Base-by-base conservation (phyloP, 108 stramenopile genomes). In the Ochromonas danica region DNA sequence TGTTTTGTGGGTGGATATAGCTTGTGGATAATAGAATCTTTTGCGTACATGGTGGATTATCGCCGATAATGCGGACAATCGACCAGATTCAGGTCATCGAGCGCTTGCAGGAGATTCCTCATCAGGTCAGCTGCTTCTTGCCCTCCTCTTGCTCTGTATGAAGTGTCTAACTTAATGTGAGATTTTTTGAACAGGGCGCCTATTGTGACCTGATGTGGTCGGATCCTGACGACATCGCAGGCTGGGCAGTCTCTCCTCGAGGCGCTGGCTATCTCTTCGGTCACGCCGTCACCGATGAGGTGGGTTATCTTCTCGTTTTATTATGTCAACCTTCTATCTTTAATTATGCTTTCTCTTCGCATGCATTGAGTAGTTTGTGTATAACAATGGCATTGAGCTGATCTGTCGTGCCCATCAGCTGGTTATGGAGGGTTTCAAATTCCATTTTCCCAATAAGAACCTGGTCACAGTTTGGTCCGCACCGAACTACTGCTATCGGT, bases 131-230 rank as follows among this genome's bases (percentile, higher is more conserved):
- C n/a, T 62, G 35, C 25, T 38, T 2, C 45, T 6, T 1, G 45
- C 17, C 27, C 1, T n/a, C 45, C 71, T 1, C 71, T 38, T 40
- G 35, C 62, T 60, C 77, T 28, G 35, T 35, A 3, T 22, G n/a
- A 83, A 79, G 94, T 96, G 0, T 95, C 97, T 0, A 95, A 98
- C 77, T n/a, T n/a, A n/a, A n/a, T n/a, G n/a, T n/a, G 96, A n/a
- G n/a, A n/a, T n/a, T n/a, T n/a, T n/a, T n/a, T n/a, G n/a, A n/a
- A n/a, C n/a, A 98, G 79, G 97, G 97, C 40, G 94, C 96, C 31
- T 95, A 97, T 93, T 97, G 97, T 81, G 97, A 98, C 82, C 88
- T 98, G 71, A 78, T 98, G 40, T 98, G 97, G 97, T 93, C 91
- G 63, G 97, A 98, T 87, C 96, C 97, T 39, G 95, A 97, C 79